These are phyloP conservation scores for Penicillium cataractarum DNA, from an alignment of 495 filamentous ascomycete genomes.

Conservation along the genomic window DNA sequence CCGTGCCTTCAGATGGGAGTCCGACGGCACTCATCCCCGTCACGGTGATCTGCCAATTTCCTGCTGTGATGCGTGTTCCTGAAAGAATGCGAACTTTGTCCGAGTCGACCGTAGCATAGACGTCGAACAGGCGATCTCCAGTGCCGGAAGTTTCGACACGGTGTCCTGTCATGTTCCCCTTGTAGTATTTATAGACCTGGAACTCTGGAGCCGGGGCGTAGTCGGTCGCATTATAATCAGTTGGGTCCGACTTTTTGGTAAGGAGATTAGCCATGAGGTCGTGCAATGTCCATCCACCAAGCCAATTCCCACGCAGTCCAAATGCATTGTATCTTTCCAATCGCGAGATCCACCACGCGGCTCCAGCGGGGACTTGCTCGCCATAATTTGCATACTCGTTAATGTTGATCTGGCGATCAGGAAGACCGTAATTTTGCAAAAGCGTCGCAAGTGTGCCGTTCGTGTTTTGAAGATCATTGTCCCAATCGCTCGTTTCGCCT, in stretches of 20 bases:
- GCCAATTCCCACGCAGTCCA: conserved; percentile 50
- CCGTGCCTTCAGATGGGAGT: conserved; percentile 29
- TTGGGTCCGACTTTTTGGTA: conserved; percentile 15
- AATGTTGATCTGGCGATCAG: conserved; percentile 40
- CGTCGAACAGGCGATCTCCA: conserved; percentile 39
- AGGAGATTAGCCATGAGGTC: conserved; percentile 41
- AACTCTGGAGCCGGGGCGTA: conserved; percentile 41
- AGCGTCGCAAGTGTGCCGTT: conserved; percentile 26
- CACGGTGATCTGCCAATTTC: conserved; percentile 40
- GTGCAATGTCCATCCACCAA: conserved; percentile 34
- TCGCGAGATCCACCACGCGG: conserved; percentile 44
- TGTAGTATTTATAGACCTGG: conserved; percentile 51
- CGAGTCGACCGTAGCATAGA: conserved; percentile 33
- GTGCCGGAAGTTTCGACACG: conserved; percentile 35
- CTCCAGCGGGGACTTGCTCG: conserved; percentile 43
- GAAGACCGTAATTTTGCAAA: conserved; percentile 33
- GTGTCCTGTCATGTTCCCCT: conserved; percentile 40
- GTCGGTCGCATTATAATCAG: conserved; percentile 22
- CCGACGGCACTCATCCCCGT: conserved; percentile 32
- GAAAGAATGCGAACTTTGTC: conserved; percentile 36
- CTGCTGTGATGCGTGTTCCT: conserved; percentile 31
- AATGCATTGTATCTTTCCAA: conserved; percentile 41
- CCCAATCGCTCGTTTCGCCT: conserved; percentile 13
- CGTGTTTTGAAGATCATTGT: conserved; percentile 34
- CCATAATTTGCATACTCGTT: conserved; percentile 44